phyloP scores from a whole-genome alignment of 2,329 filamentous ascomycete species.

The Aspergillus sp. region DNA sequence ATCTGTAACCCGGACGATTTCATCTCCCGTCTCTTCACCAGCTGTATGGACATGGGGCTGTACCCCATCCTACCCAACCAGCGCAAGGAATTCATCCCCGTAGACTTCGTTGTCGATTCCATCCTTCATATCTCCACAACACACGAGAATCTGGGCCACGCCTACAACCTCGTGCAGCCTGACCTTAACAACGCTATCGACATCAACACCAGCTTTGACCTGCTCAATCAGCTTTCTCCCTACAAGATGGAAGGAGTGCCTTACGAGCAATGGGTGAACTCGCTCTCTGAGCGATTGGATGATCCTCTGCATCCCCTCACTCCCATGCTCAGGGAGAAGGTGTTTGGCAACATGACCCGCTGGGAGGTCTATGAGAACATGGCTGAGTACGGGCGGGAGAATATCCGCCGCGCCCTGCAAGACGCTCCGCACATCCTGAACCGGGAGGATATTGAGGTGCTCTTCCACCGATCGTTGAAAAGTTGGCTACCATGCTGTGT shows the following conservation, averaged over 20 bases:
- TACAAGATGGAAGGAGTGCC: conserved; percentile 7
- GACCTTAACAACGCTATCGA: conserved; percentile 22
- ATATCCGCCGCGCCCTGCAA: not conserved
- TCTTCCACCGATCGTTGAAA: not conserved
- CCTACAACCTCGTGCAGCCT: conserved; percentile 25
- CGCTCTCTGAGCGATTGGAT: conserved; percentile 9
- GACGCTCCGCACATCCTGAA: not conserved
- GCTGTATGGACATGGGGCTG: conserved; percentile 69
- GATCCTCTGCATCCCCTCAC: conserved; percentile 20
- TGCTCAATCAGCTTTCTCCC: not conserved
- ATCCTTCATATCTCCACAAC: conserved; percentile 26
- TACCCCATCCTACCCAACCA: conserved; percentile 28
- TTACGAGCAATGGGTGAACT: conserved; percentile 22
- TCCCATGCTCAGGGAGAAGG: conserved; percentile 27
- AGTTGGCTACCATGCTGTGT: conserved; percentile 1
- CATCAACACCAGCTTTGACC: conserved; percentile 4
- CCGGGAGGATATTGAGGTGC: not conserved
- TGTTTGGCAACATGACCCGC: conserved; percentile 21
- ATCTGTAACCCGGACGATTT: conserved; percentile 75
- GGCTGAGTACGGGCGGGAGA: conserved; percentile 21
- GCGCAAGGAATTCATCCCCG: conserved; percentile 29
- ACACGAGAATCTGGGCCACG: conserved; percentile 16
- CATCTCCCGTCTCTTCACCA: conserved; percentile 75
- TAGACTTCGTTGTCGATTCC: conserved; percentile 26
- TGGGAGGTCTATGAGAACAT: conserved; percentile 33